These are phyloP conservation scores for Akanthomyces dipterigenus DNA, from an alignment of 2,329 filamentous ascomycete species.

Conservation along the genomic window DNA sequence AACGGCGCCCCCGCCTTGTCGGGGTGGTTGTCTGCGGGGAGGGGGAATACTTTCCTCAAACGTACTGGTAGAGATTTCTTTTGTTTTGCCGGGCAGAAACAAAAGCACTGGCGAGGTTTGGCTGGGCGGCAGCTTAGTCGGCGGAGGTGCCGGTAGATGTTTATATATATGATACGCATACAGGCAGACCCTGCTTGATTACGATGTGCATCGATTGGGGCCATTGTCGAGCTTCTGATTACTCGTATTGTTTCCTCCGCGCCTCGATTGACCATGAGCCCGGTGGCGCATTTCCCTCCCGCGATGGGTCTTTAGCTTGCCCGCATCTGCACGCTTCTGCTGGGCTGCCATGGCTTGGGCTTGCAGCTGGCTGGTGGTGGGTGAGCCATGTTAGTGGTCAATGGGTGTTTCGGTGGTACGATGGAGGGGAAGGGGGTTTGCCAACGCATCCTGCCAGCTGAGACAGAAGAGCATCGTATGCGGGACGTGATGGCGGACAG, in stretches of 20 bases:
- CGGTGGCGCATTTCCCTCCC: not conserved
- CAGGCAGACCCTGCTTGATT: not conserved
- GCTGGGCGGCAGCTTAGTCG: not conserved
- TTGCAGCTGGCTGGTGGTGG: not conserved
- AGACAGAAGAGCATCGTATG: not conserved
- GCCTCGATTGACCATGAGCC: not conserved
- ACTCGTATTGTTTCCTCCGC: not conserved
- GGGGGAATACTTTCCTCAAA: not conserved
- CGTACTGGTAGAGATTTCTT: not conserved
- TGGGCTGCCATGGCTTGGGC: not conserved
- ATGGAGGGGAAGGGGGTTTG: not conserved
- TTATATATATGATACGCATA: constrained; percentile 4
- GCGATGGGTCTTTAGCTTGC: not conserved
- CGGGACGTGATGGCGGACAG: not conserved
- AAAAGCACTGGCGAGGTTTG: too few species aligned
- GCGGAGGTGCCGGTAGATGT: not conserved
- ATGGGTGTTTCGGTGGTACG: not conserved
- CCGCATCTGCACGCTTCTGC: too few species aligned
- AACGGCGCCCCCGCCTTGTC: not conserved
- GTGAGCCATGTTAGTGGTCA: too few species aligned
- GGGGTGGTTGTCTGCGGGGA: not conserved
- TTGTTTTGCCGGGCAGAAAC: not conserved
- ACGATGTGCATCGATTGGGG: not conserved
- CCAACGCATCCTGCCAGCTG: constrained; percentile 1
- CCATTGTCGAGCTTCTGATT: not conserved